Conservation (phyloP, 208 protist species). For the Trichomonas vaginalis region DNA sequence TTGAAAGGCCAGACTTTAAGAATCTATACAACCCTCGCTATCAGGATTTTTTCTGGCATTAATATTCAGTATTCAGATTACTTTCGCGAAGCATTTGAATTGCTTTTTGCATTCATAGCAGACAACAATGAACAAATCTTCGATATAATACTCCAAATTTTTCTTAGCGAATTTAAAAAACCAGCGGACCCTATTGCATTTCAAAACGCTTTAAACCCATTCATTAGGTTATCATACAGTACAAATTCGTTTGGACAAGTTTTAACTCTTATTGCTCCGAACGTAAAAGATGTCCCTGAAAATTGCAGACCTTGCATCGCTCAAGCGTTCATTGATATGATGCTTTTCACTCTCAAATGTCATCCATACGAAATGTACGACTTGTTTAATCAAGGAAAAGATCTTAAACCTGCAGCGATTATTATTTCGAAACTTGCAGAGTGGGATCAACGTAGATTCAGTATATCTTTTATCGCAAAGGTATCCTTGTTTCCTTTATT, state of each 20-base stretch:
- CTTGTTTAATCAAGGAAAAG: background rate
- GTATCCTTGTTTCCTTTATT: background rate
- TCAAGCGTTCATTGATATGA: background rate
- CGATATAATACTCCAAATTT: background rate
- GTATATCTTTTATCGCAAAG: background rate
- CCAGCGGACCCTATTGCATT: background rate
- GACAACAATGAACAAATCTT: background rate
- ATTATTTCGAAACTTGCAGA: background rate
- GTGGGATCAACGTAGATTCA: background rate
- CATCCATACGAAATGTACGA: background rate
- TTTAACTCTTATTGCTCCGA: background rate
- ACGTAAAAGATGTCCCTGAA: background rate
- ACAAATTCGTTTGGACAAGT: background rate
- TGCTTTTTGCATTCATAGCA: background rate
- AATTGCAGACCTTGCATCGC: background rate
- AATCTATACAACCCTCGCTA: background rate
- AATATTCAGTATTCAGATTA: background rate
- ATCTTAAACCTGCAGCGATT: background rate
- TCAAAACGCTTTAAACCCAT: background rate
- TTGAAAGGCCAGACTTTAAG: background rate
- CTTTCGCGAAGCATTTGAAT: background rate
- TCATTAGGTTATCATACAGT: background rate
- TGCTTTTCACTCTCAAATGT: background rate
- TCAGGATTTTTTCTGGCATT: background rate
- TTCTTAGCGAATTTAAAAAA: background rate